Percentiles rank a stretch among this genome's conserved stretches.
These are phyloP conservation scores for Setaria italica DNA, from an alignment of 202 grass and related monocot genomes.

Conservation along the genomic window DNA sequence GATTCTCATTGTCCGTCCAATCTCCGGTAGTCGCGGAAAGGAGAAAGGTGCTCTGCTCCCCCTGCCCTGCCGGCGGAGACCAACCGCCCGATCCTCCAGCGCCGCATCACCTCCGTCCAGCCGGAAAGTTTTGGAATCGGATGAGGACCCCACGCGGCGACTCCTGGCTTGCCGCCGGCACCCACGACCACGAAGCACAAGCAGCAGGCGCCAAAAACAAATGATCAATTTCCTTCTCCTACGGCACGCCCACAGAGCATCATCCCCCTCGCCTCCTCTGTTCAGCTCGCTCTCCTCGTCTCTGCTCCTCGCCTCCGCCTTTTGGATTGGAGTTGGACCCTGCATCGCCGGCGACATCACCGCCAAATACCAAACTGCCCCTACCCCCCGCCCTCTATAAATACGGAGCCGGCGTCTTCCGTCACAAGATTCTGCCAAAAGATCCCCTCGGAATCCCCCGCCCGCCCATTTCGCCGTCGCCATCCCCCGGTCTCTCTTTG, in stretches of 20 bases:
- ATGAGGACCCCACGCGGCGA: background rate
- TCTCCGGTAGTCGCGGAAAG: slow-evolving; percentile 25
- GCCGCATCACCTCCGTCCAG: background rate
- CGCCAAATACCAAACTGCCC: background rate
- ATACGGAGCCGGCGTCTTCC: background rate
- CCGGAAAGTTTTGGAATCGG: background rate
- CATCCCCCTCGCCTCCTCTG: no score
- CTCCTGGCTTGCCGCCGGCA: background rate
- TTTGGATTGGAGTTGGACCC: background rate
- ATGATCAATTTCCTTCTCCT: background rate
- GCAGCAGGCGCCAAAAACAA: background rate
- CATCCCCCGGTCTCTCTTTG: background rate
- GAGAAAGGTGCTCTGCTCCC: background rate
- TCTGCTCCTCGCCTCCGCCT: background rate
- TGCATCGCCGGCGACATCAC: slow-evolving; percentile 10
- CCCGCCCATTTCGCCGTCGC: slow-evolving; percentile 37
- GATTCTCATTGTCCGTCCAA: background rate
- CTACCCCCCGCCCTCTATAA: slow-evolving; percentile 6
- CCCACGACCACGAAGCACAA: no score
- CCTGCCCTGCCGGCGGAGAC: no score
- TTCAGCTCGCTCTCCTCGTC: no score
- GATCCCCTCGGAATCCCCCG: slow-evolving; percentile 43
- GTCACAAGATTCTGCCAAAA: slow-evolving; percentile 59
- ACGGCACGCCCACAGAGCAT: no score
- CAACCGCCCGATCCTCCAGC: background rate